These are phyloP conservation scores for Fusarium marasasianum DNA, from an alignment of 2,329 filamentous ascomycete genomes.

Conservation along the genomic window DNA sequence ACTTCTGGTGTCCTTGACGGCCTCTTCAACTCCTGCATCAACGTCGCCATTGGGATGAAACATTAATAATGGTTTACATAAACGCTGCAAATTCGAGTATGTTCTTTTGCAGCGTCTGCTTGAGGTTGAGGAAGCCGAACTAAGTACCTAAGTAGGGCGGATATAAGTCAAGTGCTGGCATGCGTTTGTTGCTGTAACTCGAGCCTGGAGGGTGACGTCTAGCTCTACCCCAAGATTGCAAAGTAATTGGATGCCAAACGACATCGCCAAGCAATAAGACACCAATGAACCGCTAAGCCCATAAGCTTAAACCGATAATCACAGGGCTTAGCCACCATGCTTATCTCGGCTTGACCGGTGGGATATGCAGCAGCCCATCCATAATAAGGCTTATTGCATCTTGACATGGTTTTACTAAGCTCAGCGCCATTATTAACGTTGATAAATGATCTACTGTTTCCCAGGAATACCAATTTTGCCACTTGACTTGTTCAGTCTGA, in stretches of 20 bases:
- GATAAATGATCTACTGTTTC: background rate
- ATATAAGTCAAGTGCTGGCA: background rate
- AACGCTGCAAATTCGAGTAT: background rate
- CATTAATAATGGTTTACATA: background rate
- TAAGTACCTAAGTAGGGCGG: background rate
- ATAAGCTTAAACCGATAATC: background rate
- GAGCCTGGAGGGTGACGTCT: background rate
- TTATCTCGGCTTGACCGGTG: constrained; percentile 17
- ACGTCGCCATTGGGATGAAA: background rate
- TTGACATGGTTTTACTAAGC: constrained; percentile 4
- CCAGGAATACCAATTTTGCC: background rate
- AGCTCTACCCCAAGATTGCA: background rate
- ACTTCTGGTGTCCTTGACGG: background rate
- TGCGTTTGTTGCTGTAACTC: background rate
- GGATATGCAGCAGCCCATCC: background rate
- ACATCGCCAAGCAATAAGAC: background rate
- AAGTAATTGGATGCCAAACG: background rate
- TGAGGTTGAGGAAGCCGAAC: background rate
- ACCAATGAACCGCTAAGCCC: background rate
- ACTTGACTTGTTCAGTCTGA: background rate
- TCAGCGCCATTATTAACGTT: background rate
- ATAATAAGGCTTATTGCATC: background rate
- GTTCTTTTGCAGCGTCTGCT: background rate
- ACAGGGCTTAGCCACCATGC: background rate
- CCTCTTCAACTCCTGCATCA: background rate